phyloP scores from a whole-genome alignment of 2,329 filamentous ascomycete species.

The Orbilia blumenaviensis region DNA sequence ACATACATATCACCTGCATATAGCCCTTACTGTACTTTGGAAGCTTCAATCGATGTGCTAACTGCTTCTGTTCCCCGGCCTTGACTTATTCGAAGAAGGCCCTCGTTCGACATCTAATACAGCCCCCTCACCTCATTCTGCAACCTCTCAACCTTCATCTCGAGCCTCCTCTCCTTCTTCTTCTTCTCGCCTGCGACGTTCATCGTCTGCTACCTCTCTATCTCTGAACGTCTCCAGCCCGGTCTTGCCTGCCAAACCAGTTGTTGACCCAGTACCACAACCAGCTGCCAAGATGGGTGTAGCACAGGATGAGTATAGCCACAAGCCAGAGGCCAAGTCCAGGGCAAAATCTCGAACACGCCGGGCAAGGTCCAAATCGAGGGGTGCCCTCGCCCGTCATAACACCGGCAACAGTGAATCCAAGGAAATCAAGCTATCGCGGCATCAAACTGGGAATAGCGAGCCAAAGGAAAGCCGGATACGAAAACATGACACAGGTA shows the following conservation, averaged over 20 bases:
- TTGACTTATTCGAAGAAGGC: conserved; percentile 20
- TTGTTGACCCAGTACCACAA: conserved; percentile 33
- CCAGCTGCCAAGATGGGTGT: conserved; percentile 51
- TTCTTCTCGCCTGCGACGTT: conserved; percentile 42
- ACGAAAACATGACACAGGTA: conserved; percentile 51
- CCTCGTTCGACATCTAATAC: conserved; percentile 52
- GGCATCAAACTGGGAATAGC: conserved; percentile 51
- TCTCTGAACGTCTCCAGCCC: conserved; percentile 27
- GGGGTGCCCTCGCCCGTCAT: conserved; percentile 43
- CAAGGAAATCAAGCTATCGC: conserved; percentile 47
- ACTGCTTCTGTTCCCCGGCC: conserved; percentile 42
- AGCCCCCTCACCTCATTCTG: conserved; percentile 39
- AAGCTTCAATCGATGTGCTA: conserved; percentile 48
- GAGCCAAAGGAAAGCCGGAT: conserved; percentile 52
- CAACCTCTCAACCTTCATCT: conserved; percentile 51
- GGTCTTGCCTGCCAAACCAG: conserved; percentile 29
- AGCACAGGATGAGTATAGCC: conserved; percentile 45
- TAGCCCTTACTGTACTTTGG: conserved; percentile 32
- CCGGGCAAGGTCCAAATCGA: conserved; percentile 50
- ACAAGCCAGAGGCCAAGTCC: conserved; percentile 43
- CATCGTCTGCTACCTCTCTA: conserved; percentile 42
- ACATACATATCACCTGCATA: conserved; percentile 52
- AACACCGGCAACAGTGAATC: conserved; percentile 51
- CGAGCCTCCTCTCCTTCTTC: conserved; percentile 40
- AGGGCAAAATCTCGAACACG: conserved; percentile 49